Evolutionary conservation across 2,329 filamentous ascomycete genomes (phyloP), one percentile per base, ranked within the genome.

Genomic region (Verruconis gallopava): DNA sequence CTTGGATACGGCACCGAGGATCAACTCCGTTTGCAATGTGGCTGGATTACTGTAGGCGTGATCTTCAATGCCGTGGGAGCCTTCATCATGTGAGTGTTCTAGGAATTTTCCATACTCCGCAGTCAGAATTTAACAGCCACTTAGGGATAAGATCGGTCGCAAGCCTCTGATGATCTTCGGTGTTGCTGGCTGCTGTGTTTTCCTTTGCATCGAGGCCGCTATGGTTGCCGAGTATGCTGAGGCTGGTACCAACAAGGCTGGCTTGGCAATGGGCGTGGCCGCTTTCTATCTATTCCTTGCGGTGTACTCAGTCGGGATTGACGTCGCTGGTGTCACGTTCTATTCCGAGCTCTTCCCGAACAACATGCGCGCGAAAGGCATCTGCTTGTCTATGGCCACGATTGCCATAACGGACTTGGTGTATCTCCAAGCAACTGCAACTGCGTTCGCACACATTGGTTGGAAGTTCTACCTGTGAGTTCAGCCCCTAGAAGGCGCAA

Each of bases 341-440:
- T 50, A 48, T 28, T 43, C 40, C 12, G 51, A 53, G 33, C 41
- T 52, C 38, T 49, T 48, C 39, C 47, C 49, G 5, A 53, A 51
- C 35, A 50, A 52, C 35, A 49, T 53, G 21, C 51, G 50, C 13
- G 49, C 48, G 0, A 55, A 55, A 37, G 51, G 52, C n/a, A 47
- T 52, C 13, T 50, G 48, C 28, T 43, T 51, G 9, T 46, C 45
- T n/a, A 48, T 52, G 30, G 49, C 51, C 5, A 51, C 49, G 4
- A 40, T 54, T n/a, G 49, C 49, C 18, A 61, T 64, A 42, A 70
- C 62, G 48, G 60, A 55, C 34, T 49, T 55, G 9, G 46, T 57
- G 3, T 55, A 53, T 36, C 43, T 54, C 1, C 54, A 56, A 42
- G 51, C 49, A 1, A 53, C 54, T 2, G 50, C 54, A 2, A 56